These are phyloP conservation scores for Fusarium mundagurra DNA, from an alignment of 2,329 filamentous ascomycete species.

Conservation along the genomic window DNA sequence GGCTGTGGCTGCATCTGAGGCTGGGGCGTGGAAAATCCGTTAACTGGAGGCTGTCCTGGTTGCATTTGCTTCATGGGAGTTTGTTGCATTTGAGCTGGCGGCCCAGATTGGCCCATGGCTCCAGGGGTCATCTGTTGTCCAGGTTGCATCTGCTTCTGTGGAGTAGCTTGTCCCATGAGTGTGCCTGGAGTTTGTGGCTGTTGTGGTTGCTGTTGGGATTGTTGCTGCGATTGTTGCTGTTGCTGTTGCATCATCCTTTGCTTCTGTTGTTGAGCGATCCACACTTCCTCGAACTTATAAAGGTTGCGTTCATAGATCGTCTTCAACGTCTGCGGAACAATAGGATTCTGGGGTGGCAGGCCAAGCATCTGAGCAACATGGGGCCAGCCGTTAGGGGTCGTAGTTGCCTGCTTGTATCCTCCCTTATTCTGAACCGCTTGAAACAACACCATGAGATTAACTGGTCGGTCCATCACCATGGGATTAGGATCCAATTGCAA, in stretches of 20 bases:
- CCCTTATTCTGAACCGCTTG: slow-evolving; percentile 77
- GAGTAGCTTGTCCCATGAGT: slow-evolving; percentile 42
- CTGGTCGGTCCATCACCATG: slow-evolving; percentile 74
- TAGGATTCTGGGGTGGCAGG: slow-evolving; percentile 71
- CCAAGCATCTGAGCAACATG: slow-evolving; percentile 73
- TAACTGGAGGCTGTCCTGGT: slow-evolving; percentile 50
- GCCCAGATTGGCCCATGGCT: slow-evolving; percentile 49
- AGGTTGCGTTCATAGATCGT: slow-evolving; percentile 81
- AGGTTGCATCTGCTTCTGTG: slow-evolving; percentile 50
- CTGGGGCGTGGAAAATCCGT: slow-evolving; percentile 52
- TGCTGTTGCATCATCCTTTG: slow-evolving; percentile 63
- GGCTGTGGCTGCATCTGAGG: slow-evolving; percentile 39
- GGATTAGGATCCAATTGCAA: slow-evolving; percentile 80
- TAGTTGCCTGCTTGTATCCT: slow-evolving; percentile 79
- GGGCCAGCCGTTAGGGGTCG: slow-evolving; percentile 76
- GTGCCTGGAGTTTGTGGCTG: slow-evolving; percentile 49
- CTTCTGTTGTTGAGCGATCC: slow-evolving; percentile 64
- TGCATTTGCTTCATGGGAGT: slow-evolving; percentile 57
- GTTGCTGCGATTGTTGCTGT: slow-evolving; percentile 53
- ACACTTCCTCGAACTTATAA: slow-evolving; percentile 78
- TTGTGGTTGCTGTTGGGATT: slow-evolving; percentile 47
- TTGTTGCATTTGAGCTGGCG: slow-evolving; percentile 45
- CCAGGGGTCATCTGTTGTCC: slow-evolving; percentile 47
- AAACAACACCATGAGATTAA: slow-evolving; percentile 83
- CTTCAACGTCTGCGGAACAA: slow-evolving; percentile 75